Percentiles rank a stretch among this genome's conserved stretches.
Evolutionary conservation across 75 land plant genomes (phyloP).

Genomic region (Cunninghamia lanceolata): DNA sequence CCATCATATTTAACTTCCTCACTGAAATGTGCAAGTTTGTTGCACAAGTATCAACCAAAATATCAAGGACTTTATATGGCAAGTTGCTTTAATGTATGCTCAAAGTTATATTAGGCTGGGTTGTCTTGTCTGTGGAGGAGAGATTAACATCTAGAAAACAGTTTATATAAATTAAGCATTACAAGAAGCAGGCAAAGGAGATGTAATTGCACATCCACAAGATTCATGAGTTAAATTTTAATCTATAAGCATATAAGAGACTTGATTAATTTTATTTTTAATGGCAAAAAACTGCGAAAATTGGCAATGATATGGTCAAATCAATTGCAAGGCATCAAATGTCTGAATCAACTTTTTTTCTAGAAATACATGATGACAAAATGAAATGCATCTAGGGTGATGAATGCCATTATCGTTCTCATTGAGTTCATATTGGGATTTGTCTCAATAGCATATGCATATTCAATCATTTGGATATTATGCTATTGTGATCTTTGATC

Average conservation of each 20-base stretch:
- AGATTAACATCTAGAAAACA: background rate
- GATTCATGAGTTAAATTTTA: no score
- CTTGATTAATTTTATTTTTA: background rate
- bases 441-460: no score
- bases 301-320: no score
- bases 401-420: no score
- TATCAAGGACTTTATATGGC: background rate
- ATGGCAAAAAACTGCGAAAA: no score
- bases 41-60: background rate
- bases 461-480: no score
- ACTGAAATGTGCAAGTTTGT: background rate
- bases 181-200: background rate
- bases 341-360: no score
- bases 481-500: no score
- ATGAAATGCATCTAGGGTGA: no score
- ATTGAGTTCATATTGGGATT: no score
- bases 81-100: background rate
- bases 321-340: no score
- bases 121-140: background rate
- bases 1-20: background rate
- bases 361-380: no score
- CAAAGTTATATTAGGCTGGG: background rate
- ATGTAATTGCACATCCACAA: background rate
- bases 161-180: background rate
- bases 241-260: background rate